Evolutionary conservation across 208 protist species (phyloP).

Genomic region (Plasmodiophora brassicae): DNA sequence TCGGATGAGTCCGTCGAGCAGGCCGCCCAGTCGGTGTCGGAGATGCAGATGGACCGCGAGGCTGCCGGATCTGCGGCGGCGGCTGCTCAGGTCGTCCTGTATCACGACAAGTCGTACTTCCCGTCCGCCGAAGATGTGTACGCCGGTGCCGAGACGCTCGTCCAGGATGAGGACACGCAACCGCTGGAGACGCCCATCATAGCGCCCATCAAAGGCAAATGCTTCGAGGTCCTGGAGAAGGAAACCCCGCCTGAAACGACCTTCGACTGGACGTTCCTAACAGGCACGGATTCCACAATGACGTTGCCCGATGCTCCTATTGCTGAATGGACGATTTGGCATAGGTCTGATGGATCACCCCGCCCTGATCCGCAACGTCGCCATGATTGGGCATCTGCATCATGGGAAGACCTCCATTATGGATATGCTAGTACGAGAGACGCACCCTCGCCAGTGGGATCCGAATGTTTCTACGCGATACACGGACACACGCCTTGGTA

Average conservation of each 20-base stretch:
- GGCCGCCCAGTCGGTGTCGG: neutral
- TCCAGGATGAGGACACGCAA: slow-evolving; percentile 86
- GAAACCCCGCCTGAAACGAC: slow-evolving; percentile 59
- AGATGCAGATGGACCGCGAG: neutral
- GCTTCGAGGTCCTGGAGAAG: slow-evolving; percentile 63
- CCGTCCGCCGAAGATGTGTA: slow-evolving; percentile 40
- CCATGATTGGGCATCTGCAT: slow-evolving; percentile 84
- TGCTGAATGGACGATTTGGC: neutral
- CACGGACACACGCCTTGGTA: slow-evolving; percentile 16
- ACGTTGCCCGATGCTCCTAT: neutral
- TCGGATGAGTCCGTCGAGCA: neutral
- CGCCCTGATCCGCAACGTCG: slow-evolving; percentile 82
- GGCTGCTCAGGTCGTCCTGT: neutral
- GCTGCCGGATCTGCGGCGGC: neutral
- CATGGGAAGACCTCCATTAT: slow-evolving; percentile 94
- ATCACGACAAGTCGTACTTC: slow-evolving; percentile 22
- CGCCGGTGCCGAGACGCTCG: slow-evolving; percentile 66
- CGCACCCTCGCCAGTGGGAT: slow-evolving; percentile 61
- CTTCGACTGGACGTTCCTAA: slow-evolving; percentile 53
- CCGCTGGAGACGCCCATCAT: slow-evolving; percentile 79
- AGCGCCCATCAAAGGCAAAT: slow-evolving; percentile 61
- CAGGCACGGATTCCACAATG: neutral
- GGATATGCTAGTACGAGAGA: slow-evolving; percentile 73
- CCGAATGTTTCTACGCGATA: neutral
- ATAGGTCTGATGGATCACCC: slow-evolving; percentile 58